Conservation (phyloP, 1,284 basidiomycete species). For the Trichosporon sp. region DNA sequence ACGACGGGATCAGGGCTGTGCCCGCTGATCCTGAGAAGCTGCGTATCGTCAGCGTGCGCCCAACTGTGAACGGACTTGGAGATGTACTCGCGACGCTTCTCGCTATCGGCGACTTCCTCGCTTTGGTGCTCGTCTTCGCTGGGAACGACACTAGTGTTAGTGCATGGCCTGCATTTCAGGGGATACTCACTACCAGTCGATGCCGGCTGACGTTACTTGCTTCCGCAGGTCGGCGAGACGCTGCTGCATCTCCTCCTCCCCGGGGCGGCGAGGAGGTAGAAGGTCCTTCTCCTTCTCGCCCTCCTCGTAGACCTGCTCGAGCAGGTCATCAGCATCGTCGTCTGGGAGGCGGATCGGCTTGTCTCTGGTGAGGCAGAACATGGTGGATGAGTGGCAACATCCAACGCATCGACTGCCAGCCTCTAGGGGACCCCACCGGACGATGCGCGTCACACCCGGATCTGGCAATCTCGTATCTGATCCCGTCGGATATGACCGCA, state of each 20-base stretch:
- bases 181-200: slow-evolving; percentile 76
- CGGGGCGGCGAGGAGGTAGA: neutral
- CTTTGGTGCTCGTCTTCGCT: slow-evolving; percentile 82
- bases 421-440: neutral
- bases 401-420: neutral
- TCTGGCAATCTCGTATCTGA: neutral
- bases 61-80: slow-evolving; percentile 59
- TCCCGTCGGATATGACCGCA: neutral
- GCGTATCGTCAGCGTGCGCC: neutral
- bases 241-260: slow-evolving; percentile 39
- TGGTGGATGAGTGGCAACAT: slow-evolving; percentile 6
- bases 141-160: slow-evolving; percentile 59
- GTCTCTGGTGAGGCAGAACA: slow-evolving; percentile 18
- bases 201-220: slow-evolving; percentile 65
- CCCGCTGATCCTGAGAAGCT: slow-evolving; percentile 86
- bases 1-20: slow-evolving; percentile 66
- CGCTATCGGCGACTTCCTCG: slow-evolving; percentile 74
- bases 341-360: slow-evolving; percentile 16
- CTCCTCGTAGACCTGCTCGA: slow-evolving; percentile 14
- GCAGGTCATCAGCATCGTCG: slow-evolving; percentile 14
- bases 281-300: slow-evolving; percentile 13
- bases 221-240: slow-evolving; percentile 64
- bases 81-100: slow-evolving; percentile 77
- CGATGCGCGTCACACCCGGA: neutral
- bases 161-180: neutral